Evolutionary conservation across 2,329 filamentous ascomycete species (phyloP), one percentile per base, ranked within the genome.

Genomic region (Diaporthe humulicola): DNA sequence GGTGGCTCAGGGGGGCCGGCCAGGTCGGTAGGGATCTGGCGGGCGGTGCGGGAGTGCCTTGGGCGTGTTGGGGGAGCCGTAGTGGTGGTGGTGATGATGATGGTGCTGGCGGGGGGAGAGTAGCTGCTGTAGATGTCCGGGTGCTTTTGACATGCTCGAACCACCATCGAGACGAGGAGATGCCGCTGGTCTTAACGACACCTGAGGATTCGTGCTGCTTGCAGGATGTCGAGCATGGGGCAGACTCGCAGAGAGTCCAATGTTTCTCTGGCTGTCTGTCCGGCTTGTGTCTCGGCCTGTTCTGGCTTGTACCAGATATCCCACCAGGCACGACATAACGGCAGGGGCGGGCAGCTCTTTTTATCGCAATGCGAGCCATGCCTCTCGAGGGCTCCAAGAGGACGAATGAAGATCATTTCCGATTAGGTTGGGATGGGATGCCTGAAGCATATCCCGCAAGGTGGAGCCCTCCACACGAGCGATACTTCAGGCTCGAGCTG

Each of bases 351-450:
- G 64, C 48, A 69, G 64, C 64, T 69, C 64, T 69, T 69, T 64
- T 69, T 69, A 69, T 69, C 64, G 64, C 64, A 54, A 54, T 69
- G 33, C 54, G 48, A 69, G 64, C 64, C 64, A 54, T 54, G 45
- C 33, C 64, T 69, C 48, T 30, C 48, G 54, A 69, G 30, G 45
- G 64, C 64, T 33, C 33, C 45, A 28, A 69, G 64, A 69, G 48
- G 64, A 69, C 64, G 48, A 69, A 54, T 69, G 64, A 69, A 69
- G 64, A 69, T 69, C 64, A 54, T 69, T 69, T 69, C 64, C 64
- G 64, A 69, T 69, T 69, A 54, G 48, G 48, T 69, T 69, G 48
- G 64, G n/a, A n/a, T n/a, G n/a, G 48, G 42, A 40, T 69, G 64
- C 64, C 54, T 69, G 64, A 69, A 69, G 64, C 64, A 69, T 69